phyloP scores from a whole-genome alignment of 208 protist genomes.

The Vickermania ingenoplastis region DNA sequence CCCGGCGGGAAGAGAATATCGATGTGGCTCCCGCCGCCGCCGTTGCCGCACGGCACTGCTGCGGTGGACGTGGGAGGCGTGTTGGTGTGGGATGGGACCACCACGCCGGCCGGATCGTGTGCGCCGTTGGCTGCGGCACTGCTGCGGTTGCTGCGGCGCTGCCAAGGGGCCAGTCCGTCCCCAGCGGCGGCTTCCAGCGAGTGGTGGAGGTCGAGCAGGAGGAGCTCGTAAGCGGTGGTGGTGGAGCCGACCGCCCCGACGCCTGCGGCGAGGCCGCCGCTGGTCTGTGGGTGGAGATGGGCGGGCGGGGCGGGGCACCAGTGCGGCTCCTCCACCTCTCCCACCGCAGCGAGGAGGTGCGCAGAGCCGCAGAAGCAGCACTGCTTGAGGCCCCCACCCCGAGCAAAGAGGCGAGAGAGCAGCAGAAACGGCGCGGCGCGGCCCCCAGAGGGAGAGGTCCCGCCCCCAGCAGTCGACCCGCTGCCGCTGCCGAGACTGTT shows the following conservation, averaged over 20 bases:
- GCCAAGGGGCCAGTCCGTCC: no score
- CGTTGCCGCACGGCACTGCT: no score
- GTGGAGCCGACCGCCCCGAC: not conserved
- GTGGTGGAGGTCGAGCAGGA: conserved; percentile 21
- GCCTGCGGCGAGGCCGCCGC: not conserved
- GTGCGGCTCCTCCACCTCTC: conserved; percentile 38
- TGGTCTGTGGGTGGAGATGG: not conserved
- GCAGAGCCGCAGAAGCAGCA: conserved; percentile 57
- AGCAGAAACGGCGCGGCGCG: not conserved
- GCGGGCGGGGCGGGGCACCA: not conserved
- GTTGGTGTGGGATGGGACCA: no score
- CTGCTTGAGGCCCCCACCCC: conserved; percentile 21
- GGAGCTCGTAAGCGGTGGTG: conserved; percentile 11
- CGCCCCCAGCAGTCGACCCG: no score
- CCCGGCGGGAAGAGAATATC: no score
- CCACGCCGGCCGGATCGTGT: no score
- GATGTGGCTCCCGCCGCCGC: no score
- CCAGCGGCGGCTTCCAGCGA: conserved; percentile 18
- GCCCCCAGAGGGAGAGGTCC: not conserved
- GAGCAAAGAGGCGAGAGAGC: conserved; percentile 24
- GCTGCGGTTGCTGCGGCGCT: no score
- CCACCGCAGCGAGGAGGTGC: conserved; percentile 49
- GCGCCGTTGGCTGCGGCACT: no score
- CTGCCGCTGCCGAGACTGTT: not conserved
- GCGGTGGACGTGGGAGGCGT: no score